phyloP scores from a whole-genome alignment of 2,329 filamentous ascomycete genomes.

The Emericellopsis atlantica region DNA sequence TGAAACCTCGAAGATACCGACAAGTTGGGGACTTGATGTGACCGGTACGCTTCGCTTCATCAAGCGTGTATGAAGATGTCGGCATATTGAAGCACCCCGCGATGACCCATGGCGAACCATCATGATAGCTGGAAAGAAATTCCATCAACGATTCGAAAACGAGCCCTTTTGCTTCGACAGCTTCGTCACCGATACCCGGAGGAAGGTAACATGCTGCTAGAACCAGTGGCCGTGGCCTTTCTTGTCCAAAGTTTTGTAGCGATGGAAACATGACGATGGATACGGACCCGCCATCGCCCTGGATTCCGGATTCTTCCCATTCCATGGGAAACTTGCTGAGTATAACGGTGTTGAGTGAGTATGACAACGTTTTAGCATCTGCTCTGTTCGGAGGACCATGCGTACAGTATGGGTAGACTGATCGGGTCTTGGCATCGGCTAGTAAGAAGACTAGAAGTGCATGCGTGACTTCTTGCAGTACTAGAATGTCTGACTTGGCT shows the following conservation, averaged over 20 bases:
- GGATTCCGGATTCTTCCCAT: slow-evolving; percentile 42
- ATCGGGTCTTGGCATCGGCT: slow-evolving; percentile 25
- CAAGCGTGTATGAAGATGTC: slow-evolving; percentile 44
- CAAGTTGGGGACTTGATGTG: slow-evolving; percentile 37
- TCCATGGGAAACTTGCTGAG: slow-evolving; percentile 41
- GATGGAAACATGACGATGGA: slow-evolving; percentile 30
- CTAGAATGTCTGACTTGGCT: slow-evolving; percentile 31
- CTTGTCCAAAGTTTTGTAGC: slow-evolving; percentile 3
- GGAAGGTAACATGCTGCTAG: slow-evolving; percentile 50
- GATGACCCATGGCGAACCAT: slow-evolving; percentile 37
- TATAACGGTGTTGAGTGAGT: slow-evolving; percentile 47
- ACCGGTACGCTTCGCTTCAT: slow-evolving; percentile 36
- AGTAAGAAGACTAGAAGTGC: slow-evolving; percentile 47
- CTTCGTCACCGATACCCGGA: slow-evolving; percentile 44
- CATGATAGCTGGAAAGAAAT: slow-evolving; percentile 28
- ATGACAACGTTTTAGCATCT: slow-evolving; percentile 42
- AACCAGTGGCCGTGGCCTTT: slow-evolving; percentile 22
- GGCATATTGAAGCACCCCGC: slow-evolving; percentile 54
- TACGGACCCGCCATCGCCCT: slow-evolving; percentile 44
- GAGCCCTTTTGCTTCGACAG: slow-evolving; percentile 40
- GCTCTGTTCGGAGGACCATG: slow-evolving; percentile 40
- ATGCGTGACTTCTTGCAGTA: slow-evolving; percentile 54
- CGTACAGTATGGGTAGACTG: slow-evolving; percentile 40
- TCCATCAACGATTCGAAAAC: slow-evolving; percentile 39
- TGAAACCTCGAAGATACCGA: slow-evolving; percentile 28